Evolutionary conservation across 768 basidiomycete species (phyloP), one percentile per base, ranked within the genome.

Genomic region (Mrakia frigida): DNA sequence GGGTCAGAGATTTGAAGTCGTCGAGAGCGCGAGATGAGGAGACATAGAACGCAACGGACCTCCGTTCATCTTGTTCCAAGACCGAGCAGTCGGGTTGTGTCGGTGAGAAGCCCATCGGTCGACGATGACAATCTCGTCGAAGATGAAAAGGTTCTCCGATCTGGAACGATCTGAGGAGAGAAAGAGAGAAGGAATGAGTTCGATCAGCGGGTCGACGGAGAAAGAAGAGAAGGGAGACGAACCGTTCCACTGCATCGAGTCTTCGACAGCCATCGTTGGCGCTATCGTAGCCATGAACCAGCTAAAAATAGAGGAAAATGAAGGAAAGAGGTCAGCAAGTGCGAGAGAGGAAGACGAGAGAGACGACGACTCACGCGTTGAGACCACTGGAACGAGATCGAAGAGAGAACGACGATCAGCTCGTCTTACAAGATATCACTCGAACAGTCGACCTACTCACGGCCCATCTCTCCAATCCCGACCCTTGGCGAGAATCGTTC

Each of bases 21-120:
- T 69, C 16, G 43, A 43, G n/a, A 23, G 9, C 31, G 14, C 39
- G 11, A 39, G 23, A 37, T 16, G 21, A 37, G 39, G 63, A 39
- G 61, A n/a, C n/a, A n/a, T n/a, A n/a, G n/a, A n/a, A n/a, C n/a
- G n/a, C n/a, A n/a, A n/a, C n/a, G n/a, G 28, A 74, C 67, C 74
- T 4, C 35, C 76, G 63, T 73, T 77, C 76, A 77, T 77, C 73
- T 77, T 77, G 71, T 77, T 77, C 76, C 76, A 77, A 33, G 33
- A 37, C 31, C 39, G 33, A 10, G 76, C 65, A 18, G 76, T 77
- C 10, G 76, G 76, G 65, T 77, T 77, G 52, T 74, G 73, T 61
- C 76, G 71, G n/a, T 77, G 76, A 14, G 76, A 77, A 0, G 76
- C 76, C 76, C 76, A 77, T 28, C 76, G 76, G 52, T 77, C 76